These are phyloP conservation scores for Aspergillus glaucus DNA, from an alignment of 2,329 filamentous ascomycete genomes.

Conservation along the genomic window DNA sequence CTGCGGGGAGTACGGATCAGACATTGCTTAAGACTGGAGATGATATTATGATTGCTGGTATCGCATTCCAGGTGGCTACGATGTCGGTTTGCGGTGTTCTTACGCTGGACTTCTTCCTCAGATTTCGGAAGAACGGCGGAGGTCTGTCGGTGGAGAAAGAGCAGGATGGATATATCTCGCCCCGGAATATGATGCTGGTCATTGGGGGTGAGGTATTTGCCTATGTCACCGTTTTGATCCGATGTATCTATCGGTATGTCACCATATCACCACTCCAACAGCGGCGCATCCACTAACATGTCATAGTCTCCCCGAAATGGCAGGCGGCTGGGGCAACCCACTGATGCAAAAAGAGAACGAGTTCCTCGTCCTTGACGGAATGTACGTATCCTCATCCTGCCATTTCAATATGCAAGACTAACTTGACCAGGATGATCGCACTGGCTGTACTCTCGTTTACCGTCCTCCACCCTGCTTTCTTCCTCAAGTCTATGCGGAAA, in stretches of 20 bases:
- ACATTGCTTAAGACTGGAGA: conserved; percentile 44
- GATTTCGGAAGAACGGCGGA: conserved; percentile 20
- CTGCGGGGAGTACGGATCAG: conserved; percentile 34
- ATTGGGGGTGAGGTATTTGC: conserved; percentile 27
- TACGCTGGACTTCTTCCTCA: conserved; percentile 42
- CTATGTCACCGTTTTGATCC: conserved; percentile 36
- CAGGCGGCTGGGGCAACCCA: conserved; percentile 43
- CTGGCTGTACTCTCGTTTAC: conserved; percentile 37
- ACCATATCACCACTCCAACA: not conserved
- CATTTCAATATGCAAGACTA: conserved; percentile 1
- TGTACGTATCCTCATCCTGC: conserved; percentile 26
- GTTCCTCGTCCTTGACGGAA: conserved; percentile 44
- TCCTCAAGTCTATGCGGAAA: conserved; percentile 31
- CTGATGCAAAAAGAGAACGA: conserved; percentile 44
- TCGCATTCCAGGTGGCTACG: conserved; percentile 52
- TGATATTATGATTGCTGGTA: conserved; percentile 53
- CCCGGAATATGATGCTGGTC: conserved; percentile 19
- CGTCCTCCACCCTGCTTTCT: conserved; percentile 41
- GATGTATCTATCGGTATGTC: conserved; percentile 40
- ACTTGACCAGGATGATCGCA: conserved; percentile 38
- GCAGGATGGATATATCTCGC: conserved; percentile 14
- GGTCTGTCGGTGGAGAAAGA: conserved; percentile 22
- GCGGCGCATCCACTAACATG: not conserved
- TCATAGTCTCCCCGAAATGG: conserved; percentile 44
- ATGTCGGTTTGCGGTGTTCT: conserved; percentile 34